A percentile compares a stretch with the other conserved stretches of the same genome.
phyloP scores from a whole-genome alignment of 2,329 filamentous ascomycete genomes.

The Hypomyces perniciosus region DNA sequence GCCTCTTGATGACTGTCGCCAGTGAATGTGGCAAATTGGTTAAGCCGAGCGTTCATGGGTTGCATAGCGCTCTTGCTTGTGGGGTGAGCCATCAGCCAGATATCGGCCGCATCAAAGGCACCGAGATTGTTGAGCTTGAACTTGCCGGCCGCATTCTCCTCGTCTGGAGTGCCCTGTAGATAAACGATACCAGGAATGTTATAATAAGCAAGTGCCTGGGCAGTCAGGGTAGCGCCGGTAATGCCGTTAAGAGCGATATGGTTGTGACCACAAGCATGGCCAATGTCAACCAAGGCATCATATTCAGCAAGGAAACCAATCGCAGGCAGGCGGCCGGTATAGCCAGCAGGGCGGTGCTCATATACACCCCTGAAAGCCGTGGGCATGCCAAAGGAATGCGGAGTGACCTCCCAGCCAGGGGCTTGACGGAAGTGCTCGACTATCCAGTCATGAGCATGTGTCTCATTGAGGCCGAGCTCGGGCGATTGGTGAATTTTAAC shows the following conservation, averaged over 20 bases:
- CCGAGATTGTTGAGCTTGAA: slow-evolving; percentile 13
- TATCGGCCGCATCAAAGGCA: slow-evolving; percentile 12
- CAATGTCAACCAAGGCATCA: slow-evolving; percentile 13
- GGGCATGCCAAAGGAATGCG: slow-evolving; percentile 8
- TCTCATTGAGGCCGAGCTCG: slow-evolving; percentile 14
- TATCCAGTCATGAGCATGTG: slow-evolving; percentile 14
- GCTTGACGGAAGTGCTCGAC: slow-evolving; percentile 14
- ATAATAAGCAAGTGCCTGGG: slow-evolving; percentile 12
- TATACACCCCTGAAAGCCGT: slow-evolving; percentile 14
- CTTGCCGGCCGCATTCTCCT: slow-evolving; percentile 17
- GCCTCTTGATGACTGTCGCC: slow-evolving; percentile 13
- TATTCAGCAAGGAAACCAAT: slow-evolving; percentile 16
- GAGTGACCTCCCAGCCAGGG: slow-evolving; percentile 10
- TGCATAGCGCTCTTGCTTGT: slow-evolving; percentile 13
- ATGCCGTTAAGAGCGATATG: slow-evolving; percentile 16
- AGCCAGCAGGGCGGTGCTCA: slow-evolving; percentile 9
- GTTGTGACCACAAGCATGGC: slow-evolving; percentile 17
- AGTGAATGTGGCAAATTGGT: slow-evolving; percentile 13
- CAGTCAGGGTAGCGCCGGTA: slow-evolving; percentile 10
- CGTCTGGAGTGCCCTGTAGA: slow-evolving; percentile 13
- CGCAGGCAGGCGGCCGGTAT: slow-evolving; percentile 5
- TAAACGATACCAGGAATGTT: slow-evolving; percentile 13
- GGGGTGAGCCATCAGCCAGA: slow-evolving; percentile 18
- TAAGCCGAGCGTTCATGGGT: slow-evolving; percentile 17
- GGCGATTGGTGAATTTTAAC: slow-evolving; percentile 14